These are phyloP conservation scores for Helenozyma rhizophorensis DNA, from an alignment of 805 yeast species.

Conservation along the genomic window DNA sequence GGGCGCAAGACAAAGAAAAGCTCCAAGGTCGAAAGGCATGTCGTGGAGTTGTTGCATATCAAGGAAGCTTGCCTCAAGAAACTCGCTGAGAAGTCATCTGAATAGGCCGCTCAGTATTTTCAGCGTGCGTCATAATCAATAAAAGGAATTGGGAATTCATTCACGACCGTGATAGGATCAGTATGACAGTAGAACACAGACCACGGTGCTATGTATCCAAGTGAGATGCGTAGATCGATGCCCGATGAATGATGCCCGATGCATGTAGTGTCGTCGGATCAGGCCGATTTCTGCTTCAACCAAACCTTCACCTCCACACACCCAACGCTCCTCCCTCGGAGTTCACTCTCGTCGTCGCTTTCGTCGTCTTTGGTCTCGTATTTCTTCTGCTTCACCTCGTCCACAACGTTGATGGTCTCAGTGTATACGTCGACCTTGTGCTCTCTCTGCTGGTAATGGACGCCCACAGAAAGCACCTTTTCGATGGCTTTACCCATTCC, in stretches of 20 bases:
- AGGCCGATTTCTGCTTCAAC: constrained; percentile 18
- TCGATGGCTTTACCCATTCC: constrained; percentile 75
- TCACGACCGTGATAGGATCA: too few relatives aligned
- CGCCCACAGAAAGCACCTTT: constrained; percentile 58
- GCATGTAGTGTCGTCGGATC: too few relatives aligned
- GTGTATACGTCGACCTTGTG: constrained; percentile 59
- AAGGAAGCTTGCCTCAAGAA: constrained; percentile 31
- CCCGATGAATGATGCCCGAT: too few relatives aligned
- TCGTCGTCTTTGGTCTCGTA: constrained; percentile 17
- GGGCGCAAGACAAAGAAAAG: constrained; percentile 26
- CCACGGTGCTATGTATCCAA: too few relatives aligned
- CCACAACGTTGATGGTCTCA: constrained; percentile 63
- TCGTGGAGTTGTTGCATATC: constrained; percentile 47
- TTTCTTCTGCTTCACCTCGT: constrained; percentile 45
- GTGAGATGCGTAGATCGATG: too few relatives aligned
- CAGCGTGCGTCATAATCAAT: too few relatives aligned
- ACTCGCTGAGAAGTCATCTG: too few relatives aligned
- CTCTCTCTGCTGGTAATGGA: constrained; percentile 51
- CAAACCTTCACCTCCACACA: constrained; percentile 43
- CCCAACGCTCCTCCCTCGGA: constrained; percentile 44
- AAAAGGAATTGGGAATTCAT: too few relatives aligned
- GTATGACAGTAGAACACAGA: too few relatives aligned
- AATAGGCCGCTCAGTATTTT: too few relatives aligned
- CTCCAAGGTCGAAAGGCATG: constrained; percentile 43
- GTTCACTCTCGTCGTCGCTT: constrained; percentile 29